These are phyloP conservation scores for Trametes cinnabarina DNA, from an alignment of 768 basidiomycete genomes.

Conservation along the genomic window DNA sequence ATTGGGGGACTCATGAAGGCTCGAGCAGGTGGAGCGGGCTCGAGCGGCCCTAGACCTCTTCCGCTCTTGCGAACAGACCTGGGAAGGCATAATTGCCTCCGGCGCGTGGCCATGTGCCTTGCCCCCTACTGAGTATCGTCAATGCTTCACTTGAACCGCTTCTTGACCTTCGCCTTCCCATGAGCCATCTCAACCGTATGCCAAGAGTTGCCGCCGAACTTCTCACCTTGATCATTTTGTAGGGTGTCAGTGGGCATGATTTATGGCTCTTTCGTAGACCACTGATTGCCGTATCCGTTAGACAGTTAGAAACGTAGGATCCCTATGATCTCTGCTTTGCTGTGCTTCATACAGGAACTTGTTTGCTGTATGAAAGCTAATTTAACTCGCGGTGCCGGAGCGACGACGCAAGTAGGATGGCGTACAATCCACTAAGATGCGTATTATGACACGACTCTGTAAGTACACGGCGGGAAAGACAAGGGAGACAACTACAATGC, in stretches of 20 bases:
- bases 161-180: background rate
- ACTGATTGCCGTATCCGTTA: background rate
- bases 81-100: constrained; percentile 43
- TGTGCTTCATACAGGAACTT: constrained; percentile 3
- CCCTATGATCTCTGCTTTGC: constrained; percentile 1
- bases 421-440: background rate
- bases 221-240: background rate
- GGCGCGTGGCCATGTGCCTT: constrained; percentile 53
- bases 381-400: constrained; percentile 10
- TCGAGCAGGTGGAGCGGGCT: constrained; percentile 43
- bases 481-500: constrained; percentile 9
- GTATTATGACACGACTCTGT: constrained; percentile 5
- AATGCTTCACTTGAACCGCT: constrained; percentile 23
- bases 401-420: constrained; percentile 12
- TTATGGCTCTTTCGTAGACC: background rate
- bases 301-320: background rate
- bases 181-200: background rate
- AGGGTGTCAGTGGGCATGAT: background rate
- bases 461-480: constrained; percentile 11
- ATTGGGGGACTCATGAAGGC: constrained; percentile 7
- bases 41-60: constrained; percentile 53
- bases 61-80: constrained; percentile 47
- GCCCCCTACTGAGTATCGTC: constrained; percentile 24
- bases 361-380: background rate
- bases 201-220: background rate